Conservation (phyloP, 2,329 filamentous ascomycete species). For the Ceratocystis lukuohia region DNA sequence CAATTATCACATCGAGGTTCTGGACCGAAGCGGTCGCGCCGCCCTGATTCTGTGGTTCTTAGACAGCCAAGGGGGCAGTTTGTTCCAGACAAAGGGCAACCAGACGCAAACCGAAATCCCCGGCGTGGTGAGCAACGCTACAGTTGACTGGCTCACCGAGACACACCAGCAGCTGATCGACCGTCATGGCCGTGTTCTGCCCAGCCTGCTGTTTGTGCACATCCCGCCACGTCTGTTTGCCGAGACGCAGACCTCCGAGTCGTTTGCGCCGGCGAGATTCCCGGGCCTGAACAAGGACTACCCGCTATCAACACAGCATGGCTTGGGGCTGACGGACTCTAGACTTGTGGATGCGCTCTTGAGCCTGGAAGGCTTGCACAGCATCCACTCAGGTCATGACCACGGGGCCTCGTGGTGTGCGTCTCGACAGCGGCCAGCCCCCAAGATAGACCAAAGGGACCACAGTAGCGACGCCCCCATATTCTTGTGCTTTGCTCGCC, state of each 20-base stretch:
- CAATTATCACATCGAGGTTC: slow-evolving; percentile 38
- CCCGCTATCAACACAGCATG: slow-evolving; percentile 25
- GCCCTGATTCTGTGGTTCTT: slow-evolving; percentile 56
- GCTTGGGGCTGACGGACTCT: slow-evolving; percentile 29
- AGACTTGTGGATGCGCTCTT: slow-evolving; percentile 40
- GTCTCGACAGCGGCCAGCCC: not conserved
- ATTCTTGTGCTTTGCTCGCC: slow-evolving; percentile 47
- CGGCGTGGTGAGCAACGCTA: slow-evolving; percentile 11
- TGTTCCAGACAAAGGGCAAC: not conserved
- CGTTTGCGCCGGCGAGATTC: slow-evolving; percentile 27
- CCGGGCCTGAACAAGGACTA: slow-evolving; percentile 24
- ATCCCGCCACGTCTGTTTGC: slow-evolving; percentile 30
- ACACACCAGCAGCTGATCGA: slow-evolving; percentile 12
- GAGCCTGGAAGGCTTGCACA: slow-evolving; percentile 34
- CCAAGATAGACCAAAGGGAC: slow-evolving; percentile 29
- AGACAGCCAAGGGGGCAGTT: slow-evolving; percentile 45
- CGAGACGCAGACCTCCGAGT: slow-evolving; percentile 20
- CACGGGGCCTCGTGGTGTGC: slow-evolving; percentile 38
- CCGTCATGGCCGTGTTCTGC: slow-evolving; percentile 25
- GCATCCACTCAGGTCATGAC: slow-evolving; percentile 43
- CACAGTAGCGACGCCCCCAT: slow-evolving; percentile 24
- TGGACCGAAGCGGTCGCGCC: slow-evolving; percentile 28
- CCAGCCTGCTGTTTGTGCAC: slow-evolving; percentile 37
- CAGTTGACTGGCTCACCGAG: slow-evolving; percentile 15
- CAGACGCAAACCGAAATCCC: slow-evolving; percentile 8